phyloP scores from a whole-genome alignment of 2,329 filamentous ascomycete genomes.

The Cladophialophora carrionii region DNA sequence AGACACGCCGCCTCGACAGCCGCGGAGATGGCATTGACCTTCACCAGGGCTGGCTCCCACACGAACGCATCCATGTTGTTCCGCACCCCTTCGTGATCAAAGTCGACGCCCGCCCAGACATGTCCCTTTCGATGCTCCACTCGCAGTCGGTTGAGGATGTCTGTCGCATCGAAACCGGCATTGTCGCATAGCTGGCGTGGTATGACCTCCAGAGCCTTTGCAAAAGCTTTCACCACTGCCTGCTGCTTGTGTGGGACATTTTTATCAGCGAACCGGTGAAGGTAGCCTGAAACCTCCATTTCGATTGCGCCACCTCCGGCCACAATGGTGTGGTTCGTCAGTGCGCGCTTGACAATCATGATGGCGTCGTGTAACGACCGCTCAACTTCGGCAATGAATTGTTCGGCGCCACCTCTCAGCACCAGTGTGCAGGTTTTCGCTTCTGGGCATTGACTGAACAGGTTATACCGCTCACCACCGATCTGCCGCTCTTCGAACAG shows the following conservation, averaged over 20 bases:
- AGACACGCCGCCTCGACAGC: slow-evolving; percentile 93
- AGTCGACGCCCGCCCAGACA: slow-evolving; percentile 95
- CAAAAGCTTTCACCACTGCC: slow-evolving; percentile 95
- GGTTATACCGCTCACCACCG: slow-evolving; percentile 95
- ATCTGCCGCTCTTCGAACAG: slow-evolving; percentile 95
- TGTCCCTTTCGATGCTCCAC: slow-evolving; percentile 95
- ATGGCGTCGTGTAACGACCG: slow-evolving; percentile 97
- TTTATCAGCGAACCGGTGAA: slow-evolving; percentile 89
- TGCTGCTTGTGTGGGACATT: slow-evolving; percentile 95
- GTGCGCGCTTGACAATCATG: slow-evolving; percentile 99
- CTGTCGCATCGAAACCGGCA: slow-evolving; percentile 95
- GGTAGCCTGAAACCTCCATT: slow-evolving; percentile 94
- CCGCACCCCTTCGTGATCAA: slow-evolving; percentile 84
- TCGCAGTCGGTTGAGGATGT: slow-evolving; percentile 93
- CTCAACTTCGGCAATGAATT: slow-evolving; percentile 99
- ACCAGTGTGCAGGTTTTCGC: slow-evolving; percentile 97
- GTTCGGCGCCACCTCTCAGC: slow-evolving; percentile 92
- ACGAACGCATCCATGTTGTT: slow-evolving; percentile 97
- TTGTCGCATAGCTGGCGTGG: slow-evolving; percentile 98
- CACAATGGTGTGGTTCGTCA: slow-evolving; percentile 92
- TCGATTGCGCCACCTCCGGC: slow-evolving; percentile 92
- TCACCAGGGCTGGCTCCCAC: slow-evolving; percentile 95
- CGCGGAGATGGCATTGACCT: slow-evolving; percentile 95
- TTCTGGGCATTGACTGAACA: slow-evolving; percentile 93
- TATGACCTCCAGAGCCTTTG: slow-evolving; percentile 95